Percentiles rank a stretch among this genome's conserved stretches.
These are phyloP conservation scores for Haberlea rhodopensis DNA, from an alignment of 257 asterid genomes.

Conservation along the genomic window DNA sequence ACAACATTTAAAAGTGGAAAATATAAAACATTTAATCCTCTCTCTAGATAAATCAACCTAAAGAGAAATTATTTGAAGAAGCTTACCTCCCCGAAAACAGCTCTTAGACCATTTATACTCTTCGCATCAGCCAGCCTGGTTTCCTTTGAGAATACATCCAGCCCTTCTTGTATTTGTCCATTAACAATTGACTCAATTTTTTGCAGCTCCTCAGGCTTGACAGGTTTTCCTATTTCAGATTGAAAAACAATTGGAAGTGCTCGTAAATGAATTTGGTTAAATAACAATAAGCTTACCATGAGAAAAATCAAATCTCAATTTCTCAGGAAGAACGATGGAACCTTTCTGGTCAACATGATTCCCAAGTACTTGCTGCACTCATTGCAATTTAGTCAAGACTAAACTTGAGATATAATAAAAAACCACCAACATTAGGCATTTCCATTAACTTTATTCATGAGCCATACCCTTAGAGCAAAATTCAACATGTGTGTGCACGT, in stretches of 20 bases:
- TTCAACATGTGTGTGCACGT: slow-evolving; percentile 98
- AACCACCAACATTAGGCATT: background rate
- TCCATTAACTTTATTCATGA: slow-evolving; percentile 10
- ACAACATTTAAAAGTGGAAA: too few species aligned
- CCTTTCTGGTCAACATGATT: slow-evolving; percentile 98
- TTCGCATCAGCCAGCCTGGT: slow-evolving; percentile 72
- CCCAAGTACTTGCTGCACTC: slow-evolving; percentile 90
- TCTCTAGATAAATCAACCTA: background rate
- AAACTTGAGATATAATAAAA: slow-evolving; percentile 9
- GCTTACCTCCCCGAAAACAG: slow-evolving; percentile 96
- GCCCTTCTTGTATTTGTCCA: slow-evolving; percentile 77
- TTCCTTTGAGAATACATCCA: slow-evolving; percentile 81
- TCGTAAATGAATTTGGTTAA: slow-evolving; percentile 10
- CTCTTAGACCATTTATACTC: slow-evolving; percentile 77
- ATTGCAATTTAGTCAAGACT: slow-evolving; percentile 16
- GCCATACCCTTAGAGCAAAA: slow-evolving; percentile 82
- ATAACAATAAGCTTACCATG: slow-evolving; percentile 64
- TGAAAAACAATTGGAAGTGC: slow-evolving; percentile 19
- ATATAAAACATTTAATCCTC: slow-evolving; percentile 13
- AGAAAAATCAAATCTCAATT: slow-evolving; percentile 95
- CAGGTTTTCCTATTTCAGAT: slow-evolving; percentile 78
- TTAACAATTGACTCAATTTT: slow-evolving; percentile 87
- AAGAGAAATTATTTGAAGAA: slow-evolving; percentile 15
- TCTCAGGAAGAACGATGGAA: slow-evolving; percentile 96
- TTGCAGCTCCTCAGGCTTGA: slow-evolving; percentile 80